Evolutionary conservation across 192 early-diverging fungal genomes (phyloP).

Genomic region (Diversispora eburnea): DNA sequence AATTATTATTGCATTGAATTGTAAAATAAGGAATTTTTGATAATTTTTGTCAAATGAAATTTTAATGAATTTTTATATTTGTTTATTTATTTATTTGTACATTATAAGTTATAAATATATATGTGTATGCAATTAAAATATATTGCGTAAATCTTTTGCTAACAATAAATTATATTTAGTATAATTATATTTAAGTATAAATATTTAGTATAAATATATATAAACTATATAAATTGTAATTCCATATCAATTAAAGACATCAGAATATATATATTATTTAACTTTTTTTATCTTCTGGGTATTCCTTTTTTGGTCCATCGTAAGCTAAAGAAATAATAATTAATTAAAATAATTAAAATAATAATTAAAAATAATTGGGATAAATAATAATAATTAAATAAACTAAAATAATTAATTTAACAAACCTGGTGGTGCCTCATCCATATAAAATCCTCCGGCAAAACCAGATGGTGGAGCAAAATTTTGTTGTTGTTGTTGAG

Average conservation of each 20-base stretch:
- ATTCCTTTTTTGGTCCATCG: constrained; percentile 14
- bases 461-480: constrained; percentile 3
- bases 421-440: constrained; percentile 25
- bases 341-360: not conserved
- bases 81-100: no score
- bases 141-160: no score
- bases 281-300: not conserved
- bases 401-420: not conserved
- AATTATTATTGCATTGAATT: no score
- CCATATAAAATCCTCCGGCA: constrained; percentile 25
- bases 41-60: no score
- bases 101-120: no score
- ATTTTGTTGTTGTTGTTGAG: not conserved
- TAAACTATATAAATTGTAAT: not conserved
- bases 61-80: no score
- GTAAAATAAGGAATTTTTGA: no score
- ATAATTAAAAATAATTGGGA: not conserved
- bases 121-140: no score
- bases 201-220: no score
- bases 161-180: no score
- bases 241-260: not conserved
- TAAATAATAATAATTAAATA: not conserved
- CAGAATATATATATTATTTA: not conserved
- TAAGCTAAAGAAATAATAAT: constrained; percentile 2
- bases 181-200: no score